These are phyloP conservation scores for Rhizopogon vesiculosus DNA, from an alignment of 768 basidiomycete genomes.

Conservation along the genomic window DNA sequence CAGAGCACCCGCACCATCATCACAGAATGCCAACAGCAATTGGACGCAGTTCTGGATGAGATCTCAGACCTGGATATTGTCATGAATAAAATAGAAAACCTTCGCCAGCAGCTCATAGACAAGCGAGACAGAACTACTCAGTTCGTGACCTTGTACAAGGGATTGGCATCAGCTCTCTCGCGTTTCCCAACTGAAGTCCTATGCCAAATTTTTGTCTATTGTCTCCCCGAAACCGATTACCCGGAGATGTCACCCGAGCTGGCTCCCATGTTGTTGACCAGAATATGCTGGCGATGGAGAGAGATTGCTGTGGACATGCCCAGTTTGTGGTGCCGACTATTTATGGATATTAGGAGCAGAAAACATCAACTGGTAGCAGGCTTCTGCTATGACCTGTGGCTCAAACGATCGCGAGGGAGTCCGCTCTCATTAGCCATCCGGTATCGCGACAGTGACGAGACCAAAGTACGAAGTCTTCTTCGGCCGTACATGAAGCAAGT, in stretches of 20 bases:
- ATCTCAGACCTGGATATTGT: slow-evolving; percentile 9
- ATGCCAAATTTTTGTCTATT: no score
- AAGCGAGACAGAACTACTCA: slow-evolving; percentile 3
- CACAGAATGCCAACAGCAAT: slow-evolving; percentile 9
- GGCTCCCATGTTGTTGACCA: slow-evolving; percentile 34
- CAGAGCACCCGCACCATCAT: slow-evolving; percentile 11
- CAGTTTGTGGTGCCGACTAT: slow-evolving; percentile 44
- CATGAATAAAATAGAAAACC: slow-evolving; percentile 6
- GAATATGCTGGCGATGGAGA: slow-evolving; percentile 11
- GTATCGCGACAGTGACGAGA: slow-evolving; percentile 4
- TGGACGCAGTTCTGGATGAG: slow-evolving; percentile 9
- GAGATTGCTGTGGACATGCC: slow-evolving; percentile 33
- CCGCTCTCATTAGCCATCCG: slow-evolving; percentile 16
- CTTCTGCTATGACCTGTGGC: slow-evolving; percentile 5
- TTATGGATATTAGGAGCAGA: background rate
- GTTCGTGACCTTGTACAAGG: slow-evolving; percentile 16
- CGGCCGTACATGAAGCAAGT: slow-evolving; percentile 13
- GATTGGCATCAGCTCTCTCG: slow-evolving; percentile 7
- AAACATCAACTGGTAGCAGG: slow-evolving; percentile 3
- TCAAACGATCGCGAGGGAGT: slow-evolving; percentile 8
- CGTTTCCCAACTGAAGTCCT: no score
- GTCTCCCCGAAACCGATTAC: slow-evolving; percentile 11
- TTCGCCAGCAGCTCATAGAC: slow-evolving; percentile 10
- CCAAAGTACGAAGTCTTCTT: background rate
- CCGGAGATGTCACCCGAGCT: slow-evolving; percentile 17